Conservation (phyloP, 805 yeast species). For the Candida coleopterorum region DNA sequence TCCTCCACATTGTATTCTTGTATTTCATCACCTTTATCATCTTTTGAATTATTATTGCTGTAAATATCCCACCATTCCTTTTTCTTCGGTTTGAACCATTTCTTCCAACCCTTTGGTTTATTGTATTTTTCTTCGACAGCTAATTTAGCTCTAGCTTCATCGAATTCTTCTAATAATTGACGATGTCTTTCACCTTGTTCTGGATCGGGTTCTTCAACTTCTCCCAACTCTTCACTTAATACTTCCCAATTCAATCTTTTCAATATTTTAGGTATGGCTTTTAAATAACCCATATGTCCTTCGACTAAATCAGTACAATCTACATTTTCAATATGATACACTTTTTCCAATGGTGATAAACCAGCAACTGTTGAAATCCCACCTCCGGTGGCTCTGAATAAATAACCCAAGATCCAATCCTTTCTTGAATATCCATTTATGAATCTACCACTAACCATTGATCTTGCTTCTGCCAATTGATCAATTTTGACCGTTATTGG, state of each 20-base stretch:
- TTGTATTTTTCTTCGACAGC: constrained; percentile 30
- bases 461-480: constrained; percentile 70
- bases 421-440: constrained; percentile 86
- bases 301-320: constrained; percentile 84
- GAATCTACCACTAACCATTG: constrained; percentile 85
- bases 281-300: constrained; percentile 98
- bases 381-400: constrained; percentile 93
- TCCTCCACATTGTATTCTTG: constrained; percentile 16
- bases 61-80: constrained; percentile 58
- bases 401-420: constrained; percentile 94
- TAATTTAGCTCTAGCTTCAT: constrained; percentile 70
- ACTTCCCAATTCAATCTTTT: constrained; percentile 72
- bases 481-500: constrained; percentile 79
- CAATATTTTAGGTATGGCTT: constrained; percentile 81
- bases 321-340: constrained; percentile 70
- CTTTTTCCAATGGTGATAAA: constrained; percentile 62
- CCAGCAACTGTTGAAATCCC: constrained; percentile 93
- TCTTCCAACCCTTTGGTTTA: constrained; percentile 42
- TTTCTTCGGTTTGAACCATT: constrained; percentile 44
- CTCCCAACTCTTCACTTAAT: constrained; percentile 84
- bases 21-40: constrained; percentile 8
- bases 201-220: constrained; percentile 94
- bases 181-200: constrained; percentile 81
- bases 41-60: constrained; percentile 29
- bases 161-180: constrained; percentile 77